Evolutionary conservation across 441 rosid genomes (phyloP).

Genomic region (Arabidopsis lyrata): DNA sequence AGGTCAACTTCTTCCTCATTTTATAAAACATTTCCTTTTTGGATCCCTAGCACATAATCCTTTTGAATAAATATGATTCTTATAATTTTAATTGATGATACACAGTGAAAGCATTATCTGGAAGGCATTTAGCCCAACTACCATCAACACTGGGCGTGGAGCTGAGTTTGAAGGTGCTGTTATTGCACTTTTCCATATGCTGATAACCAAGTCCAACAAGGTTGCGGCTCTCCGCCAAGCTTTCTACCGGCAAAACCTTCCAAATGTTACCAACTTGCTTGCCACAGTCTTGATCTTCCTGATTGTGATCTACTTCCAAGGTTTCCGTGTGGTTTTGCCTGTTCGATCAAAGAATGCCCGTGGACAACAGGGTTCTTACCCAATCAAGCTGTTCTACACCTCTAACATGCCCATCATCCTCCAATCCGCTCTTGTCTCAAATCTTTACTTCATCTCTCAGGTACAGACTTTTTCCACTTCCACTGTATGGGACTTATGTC

Average conservation of each 20-base stretch:
- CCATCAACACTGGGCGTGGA: slow-evolving; percentile 93
- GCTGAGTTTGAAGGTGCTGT: slow-evolving; percentile 99
- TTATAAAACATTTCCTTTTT: not conserved
- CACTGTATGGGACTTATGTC: not conserved
- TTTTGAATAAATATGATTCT: no score
- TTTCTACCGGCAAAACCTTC: slow-evolving; percentile 95
- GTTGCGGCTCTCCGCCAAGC: slow-evolving; percentile 90
- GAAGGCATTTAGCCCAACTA: slow-evolving; percentile 98
- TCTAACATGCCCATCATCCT: slow-evolving; percentile 81
- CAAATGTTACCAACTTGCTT: slow-evolving; percentile 83
- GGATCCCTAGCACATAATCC: no score
- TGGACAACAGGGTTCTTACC: slow-evolving; percentile 91
- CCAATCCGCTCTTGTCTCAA: slow-evolving; percentile 95
- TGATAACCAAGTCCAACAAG: slow-evolving; percentile 84
- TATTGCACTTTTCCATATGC: slow-evolving; percentile 85
- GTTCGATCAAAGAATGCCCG: slow-evolving; percentile 51
- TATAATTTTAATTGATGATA: slow-evolving; percentile 5
- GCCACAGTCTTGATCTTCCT: slow-evolving; percentile 79
- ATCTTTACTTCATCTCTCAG: slow-evolving; percentile 95
- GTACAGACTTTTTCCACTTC: slow-evolving; percentile 42
- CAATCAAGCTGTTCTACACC: slow-evolving; percentile 72
- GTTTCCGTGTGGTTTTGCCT: slow-evolving; percentile 48
- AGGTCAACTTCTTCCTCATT: slow-evolving; percentile 17
- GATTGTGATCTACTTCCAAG: slow-evolving; percentile 52
- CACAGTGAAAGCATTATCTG: slow-evolving; percentile 84